Base-by-base conservation (phyloP, 495 filamentous ascomycete species). In the Penicillium alfredii region DNA sequence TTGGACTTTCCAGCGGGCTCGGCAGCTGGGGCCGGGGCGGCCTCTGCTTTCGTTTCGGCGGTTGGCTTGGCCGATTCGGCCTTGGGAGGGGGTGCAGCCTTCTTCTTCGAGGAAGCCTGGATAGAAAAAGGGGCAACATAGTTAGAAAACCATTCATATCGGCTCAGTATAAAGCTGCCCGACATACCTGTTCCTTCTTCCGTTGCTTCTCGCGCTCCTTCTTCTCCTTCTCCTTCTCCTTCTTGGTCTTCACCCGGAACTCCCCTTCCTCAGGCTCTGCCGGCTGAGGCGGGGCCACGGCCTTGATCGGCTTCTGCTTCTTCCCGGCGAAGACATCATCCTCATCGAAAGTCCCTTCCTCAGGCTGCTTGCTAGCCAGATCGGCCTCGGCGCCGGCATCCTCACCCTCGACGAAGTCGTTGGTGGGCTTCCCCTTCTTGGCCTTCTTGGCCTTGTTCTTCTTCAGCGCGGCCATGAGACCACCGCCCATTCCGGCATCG, bases 171-270 rank as follows among this genome's bases (percentile, higher is more conserved):
- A 26, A 33, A 30, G 14, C 13, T 3, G 11, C 33, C 27, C 36
- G 29, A 54, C 63, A 33, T 58, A 84, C 82, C 72, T 90, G 80
- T 63, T 90, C 86, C 81, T 82, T 94, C 71, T 90, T 95, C 42
- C 85, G 74, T 67, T 86, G 82, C 79, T 94, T 89, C 66, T 94
- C 86, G 35, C 84, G 78, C 68, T 94, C 89, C 60, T 85, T 90
- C 68, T 84, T 92, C 62, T 89, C 87, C 68, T 82, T 88, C 64
- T 96, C 88, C 71, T 96, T 96, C 54, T 89, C 85, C 63, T 94
- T 94, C 76, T 97, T 96, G 9, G 81, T 88, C 66, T 94, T 79
- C 43, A 94, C 68, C 34, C 76, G 74, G 34, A 82, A 82, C 19
- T 70, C 84, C 9, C 55, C 65, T 19, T 77, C 80, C 0, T 77